Percentiles rank a stretch among this genome's conserved stretches.
These are phyloP conservation scores for Quercus lobata DNA, from an alignment of 331 rosid genomes.

Conservation along the genomic window DNA sequence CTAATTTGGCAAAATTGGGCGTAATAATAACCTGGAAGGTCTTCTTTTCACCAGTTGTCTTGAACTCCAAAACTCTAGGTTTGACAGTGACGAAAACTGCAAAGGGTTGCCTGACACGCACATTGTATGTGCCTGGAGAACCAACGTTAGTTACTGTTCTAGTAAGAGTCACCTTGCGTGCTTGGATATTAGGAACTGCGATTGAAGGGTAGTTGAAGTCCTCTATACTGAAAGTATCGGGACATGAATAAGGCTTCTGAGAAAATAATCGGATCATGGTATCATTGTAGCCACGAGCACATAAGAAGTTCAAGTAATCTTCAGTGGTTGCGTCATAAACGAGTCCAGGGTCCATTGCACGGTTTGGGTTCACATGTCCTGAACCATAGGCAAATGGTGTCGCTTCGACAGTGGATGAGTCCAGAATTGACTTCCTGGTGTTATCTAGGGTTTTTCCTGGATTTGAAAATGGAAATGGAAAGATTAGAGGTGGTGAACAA, in stretches of 20 bases:
- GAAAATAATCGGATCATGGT: slow-evolving; percentile 27
- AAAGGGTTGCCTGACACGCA: slow-evolving; percentile 34
- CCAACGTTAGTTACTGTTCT: slow-evolving; percentile 57
- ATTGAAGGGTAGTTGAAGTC: slow-evolving; percentile 72
- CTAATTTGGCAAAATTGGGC: not conserved
- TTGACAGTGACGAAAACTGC: slow-evolving; percentile 37
- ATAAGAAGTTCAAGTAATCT: slow-evolving; percentile 64
- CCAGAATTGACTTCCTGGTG: not conserved
- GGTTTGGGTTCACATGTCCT: slow-evolving; percentile 54
- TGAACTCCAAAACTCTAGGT: slow-evolving; percentile 41
- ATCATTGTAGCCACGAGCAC: slow-evolving; percentile 47
- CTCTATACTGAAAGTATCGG: slow-evolving; percentile 25
- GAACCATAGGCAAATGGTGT: slow-evolving; percentile 58
- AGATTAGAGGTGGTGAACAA: slow-evolving; percentile 4
- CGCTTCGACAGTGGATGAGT: slow-evolving; percentile 16
- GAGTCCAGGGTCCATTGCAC: slow-evolving; percentile 54
- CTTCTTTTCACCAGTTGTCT: slow-evolving; percentile 44
- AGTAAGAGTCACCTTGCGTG: slow-evolving; percentile 17
- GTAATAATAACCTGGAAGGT: slow-evolving; percentile 33
- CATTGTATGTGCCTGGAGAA: too few relatives aligned
- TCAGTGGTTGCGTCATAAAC: slow-evolving; percentile 37
- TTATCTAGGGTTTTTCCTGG: slow-evolving; percentile 41
- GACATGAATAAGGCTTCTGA: slow-evolving; percentile 25
- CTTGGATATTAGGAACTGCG: slow-evolving; percentile 29
- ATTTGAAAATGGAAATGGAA: slow-evolving; percentile 9